These are phyloP conservation scores for Neonectria coccinea DNA, from an alignment of 2,329 filamentous ascomycete genomes.

Conservation along the genomic window DNA sequence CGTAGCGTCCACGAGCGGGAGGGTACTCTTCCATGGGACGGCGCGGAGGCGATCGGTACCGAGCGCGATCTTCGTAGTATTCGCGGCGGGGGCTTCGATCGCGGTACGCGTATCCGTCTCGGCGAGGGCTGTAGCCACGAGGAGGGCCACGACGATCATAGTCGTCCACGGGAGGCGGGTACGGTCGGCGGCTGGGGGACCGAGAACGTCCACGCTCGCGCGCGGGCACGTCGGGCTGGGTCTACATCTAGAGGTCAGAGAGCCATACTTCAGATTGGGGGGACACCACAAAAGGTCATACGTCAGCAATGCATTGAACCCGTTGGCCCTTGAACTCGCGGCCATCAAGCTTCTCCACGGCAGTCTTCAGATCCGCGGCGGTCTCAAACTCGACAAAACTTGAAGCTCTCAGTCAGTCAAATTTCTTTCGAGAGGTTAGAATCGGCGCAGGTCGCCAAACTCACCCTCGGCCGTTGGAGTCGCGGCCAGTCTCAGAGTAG, in stretches of 20 bases:
- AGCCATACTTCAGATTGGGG: conserved; percentile 10
- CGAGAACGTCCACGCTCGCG: conserved; percentile 82
- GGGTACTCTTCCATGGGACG: conserved; percentile 83
- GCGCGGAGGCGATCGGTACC: conserved; percentile 84
- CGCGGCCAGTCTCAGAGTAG: conserved; percentile 94
- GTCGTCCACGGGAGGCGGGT: conserved; percentile 77
- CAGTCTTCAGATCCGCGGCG: conserved; percentile 85
- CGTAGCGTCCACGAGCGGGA: conserved; percentile 75
- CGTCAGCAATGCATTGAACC: conserved; percentile 89
- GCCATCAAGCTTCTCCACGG: conserved; percentile 93
- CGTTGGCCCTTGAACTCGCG: conserved; percentile 91
- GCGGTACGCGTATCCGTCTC: conserved; percentile 80
- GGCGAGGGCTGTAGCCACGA: conserved; percentile 86
- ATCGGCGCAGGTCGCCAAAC: conserved; percentile 49
- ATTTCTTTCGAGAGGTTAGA: neutral
- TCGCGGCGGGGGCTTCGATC: conserved; percentile 87
- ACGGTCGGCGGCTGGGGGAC: conserved; percentile 74
- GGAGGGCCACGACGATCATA: conserved; percentile 84
- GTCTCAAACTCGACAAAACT: conserved; percentile 99
- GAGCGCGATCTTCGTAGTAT: conserved; percentile 87
- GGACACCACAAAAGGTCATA: conserved; percentile 53
- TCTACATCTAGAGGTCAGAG: conserved; percentile 61
- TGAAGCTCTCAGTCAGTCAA: conserved; percentile 36
- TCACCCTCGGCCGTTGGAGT: conserved; percentile 92
- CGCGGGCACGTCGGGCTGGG: conserved; percentile 80